phyloP scores from a whole-genome alignment of 495 filamentous ascomycete species.

The Penicillium chermesinum region DNA sequence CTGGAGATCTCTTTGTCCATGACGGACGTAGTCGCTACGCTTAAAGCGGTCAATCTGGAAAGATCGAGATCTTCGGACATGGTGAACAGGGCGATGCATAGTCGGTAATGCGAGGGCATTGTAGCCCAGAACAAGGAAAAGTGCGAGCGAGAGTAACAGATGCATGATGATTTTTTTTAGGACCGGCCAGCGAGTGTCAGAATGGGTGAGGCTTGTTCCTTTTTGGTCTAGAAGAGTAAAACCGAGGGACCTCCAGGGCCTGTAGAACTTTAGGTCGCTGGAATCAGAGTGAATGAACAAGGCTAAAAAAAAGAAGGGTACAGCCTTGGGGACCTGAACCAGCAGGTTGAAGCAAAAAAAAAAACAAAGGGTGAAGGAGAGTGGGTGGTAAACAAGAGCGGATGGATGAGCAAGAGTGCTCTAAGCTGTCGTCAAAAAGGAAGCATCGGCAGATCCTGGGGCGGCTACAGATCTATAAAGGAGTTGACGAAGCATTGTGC shows the following conservation, averaged over 20 bases:
- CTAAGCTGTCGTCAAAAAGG: conserved; percentile 10
- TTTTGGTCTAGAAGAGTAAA: too few relatives aligned
- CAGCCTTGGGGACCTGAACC: conserved; percentile 13
- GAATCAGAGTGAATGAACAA: conserved; percentile 4
- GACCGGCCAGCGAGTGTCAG: background rate
- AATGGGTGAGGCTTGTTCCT: background rate
- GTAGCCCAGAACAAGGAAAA: conserved; percentile 32
- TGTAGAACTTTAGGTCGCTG: background rate
- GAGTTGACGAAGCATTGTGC: background rate
- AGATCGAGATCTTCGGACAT: conserved; percentile 25
- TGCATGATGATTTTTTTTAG: conserved; percentile 20
- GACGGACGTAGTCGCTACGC: conserved; percentile 47
- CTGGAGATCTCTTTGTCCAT: conserved; percentile 53
- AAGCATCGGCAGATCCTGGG: conserved; percentile 14
- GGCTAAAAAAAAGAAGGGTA: background rate
- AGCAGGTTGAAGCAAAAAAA: conserved; percentile 7
- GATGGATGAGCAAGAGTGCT: conserved; percentile 4
- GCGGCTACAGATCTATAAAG: conserved; percentile 17
- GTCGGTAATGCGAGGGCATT: conserved; percentile 29
- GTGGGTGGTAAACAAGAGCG: conserved; percentile 6
- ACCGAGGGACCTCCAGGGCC: conserved; percentile 3
- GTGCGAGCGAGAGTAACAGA: conserved; percentile 24
- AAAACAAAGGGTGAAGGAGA: conserved; percentile 18
- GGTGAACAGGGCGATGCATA: conserved; percentile 13
- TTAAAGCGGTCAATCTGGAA: conserved; percentile 58